Percentiles rank a stretch among this genome's conserved stretches.
These are phyloP conservation scores for Xerocomus nothofagi DNA, from an alignment of 1,284 basidiomycete species.

Conservation along the genomic window DNA sequence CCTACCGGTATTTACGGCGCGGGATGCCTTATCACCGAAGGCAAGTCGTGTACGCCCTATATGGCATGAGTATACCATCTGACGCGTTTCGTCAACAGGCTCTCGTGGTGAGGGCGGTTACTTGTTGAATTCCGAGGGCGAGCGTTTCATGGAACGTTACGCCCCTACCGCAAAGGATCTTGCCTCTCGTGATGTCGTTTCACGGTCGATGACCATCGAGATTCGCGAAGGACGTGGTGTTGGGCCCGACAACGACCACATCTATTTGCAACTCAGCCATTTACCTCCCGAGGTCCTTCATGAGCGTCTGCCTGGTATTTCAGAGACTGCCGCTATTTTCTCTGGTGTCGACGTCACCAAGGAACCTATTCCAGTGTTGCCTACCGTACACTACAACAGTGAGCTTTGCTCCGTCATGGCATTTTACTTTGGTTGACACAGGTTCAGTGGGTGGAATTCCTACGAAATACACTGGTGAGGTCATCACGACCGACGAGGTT, in stretches of 20 bases:
- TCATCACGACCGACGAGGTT: conserved; percentile 78
- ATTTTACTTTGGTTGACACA: conserved; percentile 19
- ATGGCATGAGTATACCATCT: conserved; percentile 1
- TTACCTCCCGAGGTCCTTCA: conserved; percentile 94
- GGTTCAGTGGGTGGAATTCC: conserved; percentile 96
- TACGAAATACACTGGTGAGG: conserved; percentile 98
- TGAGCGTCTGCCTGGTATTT: conserved; percentile 98
- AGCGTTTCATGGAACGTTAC: conserved; percentile 99
- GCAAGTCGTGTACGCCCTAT: conserved; percentile 39
- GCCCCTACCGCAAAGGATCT: conserved; percentile 99
- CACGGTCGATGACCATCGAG: conserved; percentile 98
- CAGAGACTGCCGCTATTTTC: conserved; percentile 99
- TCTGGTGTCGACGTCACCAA: conserved; percentile 99
- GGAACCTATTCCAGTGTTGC: conserved; percentile 96
- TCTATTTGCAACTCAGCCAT: conserved; percentile 97
- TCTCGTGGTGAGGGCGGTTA: conserved; percentile 99
- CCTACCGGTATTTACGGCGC: conserved; percentile 99
- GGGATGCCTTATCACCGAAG: conserved; percentile 98
- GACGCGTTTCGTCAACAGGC: conserved; percentile 46
- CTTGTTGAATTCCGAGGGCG: conserved; percentile 97
- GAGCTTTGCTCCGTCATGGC: conserved; percentile 32
- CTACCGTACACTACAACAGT: conserved; percentile 97
- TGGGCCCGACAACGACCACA: conserved; percentile 97
- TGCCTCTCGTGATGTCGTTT: conserved; percentile 99
- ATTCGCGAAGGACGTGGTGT: conserved; percentile 99